Conservation (phyloP, 2,329 filamentous ascomycete genomes). For the Truncatella angustata region DNA sequence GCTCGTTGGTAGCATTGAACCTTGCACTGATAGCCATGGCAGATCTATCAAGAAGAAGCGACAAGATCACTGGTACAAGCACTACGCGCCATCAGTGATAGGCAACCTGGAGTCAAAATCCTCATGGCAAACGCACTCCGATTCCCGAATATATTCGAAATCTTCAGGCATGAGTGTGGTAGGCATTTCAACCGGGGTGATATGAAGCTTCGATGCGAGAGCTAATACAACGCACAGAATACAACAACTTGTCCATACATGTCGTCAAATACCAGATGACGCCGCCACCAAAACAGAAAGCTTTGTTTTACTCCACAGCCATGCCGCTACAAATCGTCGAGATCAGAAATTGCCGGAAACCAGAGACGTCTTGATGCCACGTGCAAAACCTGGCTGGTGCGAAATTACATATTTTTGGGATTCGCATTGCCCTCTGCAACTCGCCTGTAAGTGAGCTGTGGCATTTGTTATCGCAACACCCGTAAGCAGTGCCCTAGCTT, state of each 20-base stretch:
- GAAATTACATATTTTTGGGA: too few relatives aligned
- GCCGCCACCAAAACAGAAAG: not conserved
- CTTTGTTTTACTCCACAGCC: constrained; percentile 5
- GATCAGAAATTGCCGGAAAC: not conserved
- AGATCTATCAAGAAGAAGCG: constrained; percentile 65
- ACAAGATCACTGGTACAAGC: constrained; percentile 66
- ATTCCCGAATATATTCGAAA: constrained; percentile 66
- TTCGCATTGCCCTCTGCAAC: too few relatives aligned
- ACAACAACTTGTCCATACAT: not conserved
- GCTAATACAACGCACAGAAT: not conserved
- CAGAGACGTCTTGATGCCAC: not conserved
- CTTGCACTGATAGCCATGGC: not conserved
- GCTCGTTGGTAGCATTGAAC: too few relatives aligned
- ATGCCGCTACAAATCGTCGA: constrained; percentile 5
- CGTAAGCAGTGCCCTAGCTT: too few relatives aligned
- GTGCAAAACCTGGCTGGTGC: too few relatives aligned
- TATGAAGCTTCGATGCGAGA: not conserved
- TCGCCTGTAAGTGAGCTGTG: too few relatives aligned
- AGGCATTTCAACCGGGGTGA: too few relatives aligned
- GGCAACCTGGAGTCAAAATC: constrained; percentile 55
- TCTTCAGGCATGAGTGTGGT: constrained; percentile 40
- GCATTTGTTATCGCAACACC: too few relatives aligned
- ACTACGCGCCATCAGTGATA: constrained; percentile 57
- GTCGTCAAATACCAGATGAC: not conserved
- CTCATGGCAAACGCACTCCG: constrained; percentile 70